Percentiles rank a stretch among this genome's conserved stretches.
phyloP scores from a whole-genome alignment of 495 filamentous ascomycete genomes.

The Paragyromitra xinjiangensis region DNA sequence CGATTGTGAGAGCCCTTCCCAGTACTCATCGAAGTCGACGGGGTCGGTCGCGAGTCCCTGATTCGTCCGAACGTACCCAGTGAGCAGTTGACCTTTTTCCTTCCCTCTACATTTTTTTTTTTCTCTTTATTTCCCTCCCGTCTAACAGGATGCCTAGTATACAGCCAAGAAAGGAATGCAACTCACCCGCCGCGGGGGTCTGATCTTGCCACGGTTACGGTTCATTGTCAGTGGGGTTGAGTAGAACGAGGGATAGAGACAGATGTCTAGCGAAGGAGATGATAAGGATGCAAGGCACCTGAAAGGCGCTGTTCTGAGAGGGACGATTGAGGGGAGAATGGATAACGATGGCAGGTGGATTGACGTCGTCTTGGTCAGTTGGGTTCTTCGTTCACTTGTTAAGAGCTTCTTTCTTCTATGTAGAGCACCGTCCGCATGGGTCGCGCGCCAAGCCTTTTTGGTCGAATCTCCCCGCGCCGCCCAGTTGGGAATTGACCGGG shows the following conservation, averaged over 20 bases:
- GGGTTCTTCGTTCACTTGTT: constrained; percentile 10
- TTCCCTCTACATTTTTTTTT: not conserved
- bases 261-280: not conserved
- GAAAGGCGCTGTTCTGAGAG: not conserved
- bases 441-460: constrained; percentile 41
- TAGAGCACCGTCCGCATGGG: constrained; percentile 8
- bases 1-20: constrained; percentile 76
- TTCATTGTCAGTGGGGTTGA: constrained; percentile 35
- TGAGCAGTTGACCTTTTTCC: constrained; percentile 1
- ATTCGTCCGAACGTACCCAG: not conserved
- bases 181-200: constrained; percentile 76
- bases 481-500: constrained; percentile 28
- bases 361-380: constrained; percentile 7
- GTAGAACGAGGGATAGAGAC: not conserved
- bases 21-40: constrained; percentile 82
- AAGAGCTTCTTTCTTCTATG: constrained; percentile 10
- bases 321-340: constrained; percentile 4
- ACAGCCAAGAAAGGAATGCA: constrained; percentile 6
- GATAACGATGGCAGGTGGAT: constrained; percentile 15
- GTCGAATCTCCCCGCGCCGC: constrained; percentile 42
- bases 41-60: constrained; percentile 68
- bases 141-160: not conserved
- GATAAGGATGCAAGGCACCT: not conserved
- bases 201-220: constrained; percentile 68
- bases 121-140: not conserved